These are phyloP conservation scores for Boletus sp. DNA, from an alignment of 768 basidiomycete genomes.

Conservation along the genomic window DNA sequence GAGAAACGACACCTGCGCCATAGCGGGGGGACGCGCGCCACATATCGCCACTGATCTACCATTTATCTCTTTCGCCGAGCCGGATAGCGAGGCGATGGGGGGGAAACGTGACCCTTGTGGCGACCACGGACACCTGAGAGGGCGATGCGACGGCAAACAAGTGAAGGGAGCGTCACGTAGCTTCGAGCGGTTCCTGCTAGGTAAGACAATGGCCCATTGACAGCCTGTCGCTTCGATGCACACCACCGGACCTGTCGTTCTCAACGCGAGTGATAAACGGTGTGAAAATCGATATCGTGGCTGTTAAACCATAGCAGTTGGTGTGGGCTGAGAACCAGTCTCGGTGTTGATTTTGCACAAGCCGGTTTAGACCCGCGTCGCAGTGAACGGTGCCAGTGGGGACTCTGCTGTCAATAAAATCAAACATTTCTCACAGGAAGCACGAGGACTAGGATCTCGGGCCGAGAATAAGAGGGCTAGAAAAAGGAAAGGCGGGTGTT, in stretches of 20 bases:
- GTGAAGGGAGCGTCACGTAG: not conserved
- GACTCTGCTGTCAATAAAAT: not conserved
- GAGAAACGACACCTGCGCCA: not conserved
- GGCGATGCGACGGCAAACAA: not conserved
- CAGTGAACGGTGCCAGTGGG: not conserved
- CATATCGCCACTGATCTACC: not conserved
- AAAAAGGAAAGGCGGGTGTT: conserved; percentile 8
- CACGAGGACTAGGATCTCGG: not conserved
- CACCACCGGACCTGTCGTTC: too few relatives aligned
- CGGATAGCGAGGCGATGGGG: not conserved
- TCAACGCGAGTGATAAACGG: too few relatives aligned
- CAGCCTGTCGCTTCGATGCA: too few relatives aligned
- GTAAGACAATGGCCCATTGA: not conserved
- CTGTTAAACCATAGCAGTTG: too few relatives aligned
- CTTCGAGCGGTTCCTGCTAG: not conserved
- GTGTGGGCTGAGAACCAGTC: too few relatives aligned
- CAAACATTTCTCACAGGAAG: conserved; percentile 2
- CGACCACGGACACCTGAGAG: too few relatives aligned
- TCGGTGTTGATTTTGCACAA: too few relatives aligned
- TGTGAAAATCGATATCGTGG: too few relatives aligned
- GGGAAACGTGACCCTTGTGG: not conserved
- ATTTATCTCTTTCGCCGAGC: not conserved
- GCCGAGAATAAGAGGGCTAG: not conserved
- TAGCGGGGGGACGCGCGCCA: not conserved
- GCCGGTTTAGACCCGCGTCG: too few relatives aligned